A percentile compares a stretch with the other conserved stretches of the same genome.
Conservation (phyloP, 2,329 filamentous ascomycete species). For the Dendrostoma leiphaemia region DNA sequence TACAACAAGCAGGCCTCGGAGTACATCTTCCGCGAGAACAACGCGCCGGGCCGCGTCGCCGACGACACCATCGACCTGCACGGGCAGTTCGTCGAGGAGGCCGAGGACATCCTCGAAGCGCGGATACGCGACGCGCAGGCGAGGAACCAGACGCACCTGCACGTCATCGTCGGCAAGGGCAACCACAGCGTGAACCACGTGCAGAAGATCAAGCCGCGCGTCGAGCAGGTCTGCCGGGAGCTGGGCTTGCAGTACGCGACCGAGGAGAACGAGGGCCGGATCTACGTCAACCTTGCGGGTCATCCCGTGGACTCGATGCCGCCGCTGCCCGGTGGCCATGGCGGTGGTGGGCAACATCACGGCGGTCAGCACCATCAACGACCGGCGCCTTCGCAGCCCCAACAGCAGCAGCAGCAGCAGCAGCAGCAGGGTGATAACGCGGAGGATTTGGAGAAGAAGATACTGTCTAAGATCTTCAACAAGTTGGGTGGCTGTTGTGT, state of each 20-base stretch:
- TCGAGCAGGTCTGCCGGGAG: constrained; percentile 83
- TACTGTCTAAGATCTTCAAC: constrained; percentile 58
- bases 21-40: constrained; percentile 95
- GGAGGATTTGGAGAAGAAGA: constrained; percentile 58
- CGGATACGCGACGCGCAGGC: constrained; percentile 76
- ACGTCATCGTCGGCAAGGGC: constrained; percentile 95
- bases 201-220: constrained; percentile 93
- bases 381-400: constrained; percentile 32
- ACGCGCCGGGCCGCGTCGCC: constrained; percentile 70
- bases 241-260: constrained; percentile 79
- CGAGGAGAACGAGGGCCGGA: constrained; percentile 85
- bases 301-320: constrained; percentile 50
- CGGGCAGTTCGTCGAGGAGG: constrained; percentile 92
- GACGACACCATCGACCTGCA: constrained; percentile 90
- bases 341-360: constrained; percentile 35
- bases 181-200: constrained; percentile 81
- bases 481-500: constrained; percentile 56
- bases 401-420: constrained; percentile 39
- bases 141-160: constrained; percentile 76
- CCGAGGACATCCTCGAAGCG: constrained; percentile 83
- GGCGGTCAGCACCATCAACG: constrained; percentile 31
- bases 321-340: constrained; percentile 46
- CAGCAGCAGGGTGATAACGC: constrained; percentile 49
- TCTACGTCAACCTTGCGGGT: constrained; percentile 83
- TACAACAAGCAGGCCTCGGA: constrained; percentile 92